Percentiles rank a stretch among this genome's conserved stretches.
phyloP scores from a whole-genome alignment of 1,284 basidiomycete genomes.

The Inonotus hispidus region DNA sequence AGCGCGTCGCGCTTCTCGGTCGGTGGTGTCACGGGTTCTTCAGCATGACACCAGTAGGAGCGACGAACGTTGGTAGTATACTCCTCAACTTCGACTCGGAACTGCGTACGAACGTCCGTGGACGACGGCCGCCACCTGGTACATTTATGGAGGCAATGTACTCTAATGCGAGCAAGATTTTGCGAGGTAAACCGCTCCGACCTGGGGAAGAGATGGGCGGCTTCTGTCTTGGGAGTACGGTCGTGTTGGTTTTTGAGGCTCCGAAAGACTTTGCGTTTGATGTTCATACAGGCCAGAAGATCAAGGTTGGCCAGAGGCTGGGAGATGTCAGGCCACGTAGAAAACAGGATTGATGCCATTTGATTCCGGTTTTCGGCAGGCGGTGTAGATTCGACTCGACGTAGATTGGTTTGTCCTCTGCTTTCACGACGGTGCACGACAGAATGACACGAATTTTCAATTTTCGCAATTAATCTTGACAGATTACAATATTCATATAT shows the following conservation, averaged over 20 bases:
- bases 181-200: slow-evolving; percentile 85
- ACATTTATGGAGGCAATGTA: slow-evolving; percentile 94
- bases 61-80: slow-evolving; percentile 97
- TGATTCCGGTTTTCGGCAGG: not conserved
- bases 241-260: slow-evolving; percentile 97
- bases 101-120: slow-evolving; percentile 79
- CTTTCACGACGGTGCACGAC: not conserved
- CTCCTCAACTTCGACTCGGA: slow-evolving; percentile 93
- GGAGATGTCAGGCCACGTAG: slow-evolving; percentile 42
- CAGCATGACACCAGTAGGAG: slow-evolving; percentile 95
- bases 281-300: slow-evolving; percentile 78
- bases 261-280: slow-evolving; percentile 80
- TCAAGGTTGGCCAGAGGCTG: slow-evolving; percentile 80
- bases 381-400: not conserved
- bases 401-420: not conserved
- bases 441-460: not conserved
- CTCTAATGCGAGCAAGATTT: slow-evolving; percentile 69
- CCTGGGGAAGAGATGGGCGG: slow-evolving; percentile 97
- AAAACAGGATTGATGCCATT: not conserved
- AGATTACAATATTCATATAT: slow-evolving; percentile 1
- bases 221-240: slow-evolving; percentile 92
- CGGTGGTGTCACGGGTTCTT: slow-evolving; percentile 97
- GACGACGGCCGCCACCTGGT: slow-evolving; percentile 73
- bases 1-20: slow-evolving; percentile 95
- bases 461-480: not conserved